Conservation (phyloP, 164 flowering plant genomes). For the Nymphaea colorata region DNA sequence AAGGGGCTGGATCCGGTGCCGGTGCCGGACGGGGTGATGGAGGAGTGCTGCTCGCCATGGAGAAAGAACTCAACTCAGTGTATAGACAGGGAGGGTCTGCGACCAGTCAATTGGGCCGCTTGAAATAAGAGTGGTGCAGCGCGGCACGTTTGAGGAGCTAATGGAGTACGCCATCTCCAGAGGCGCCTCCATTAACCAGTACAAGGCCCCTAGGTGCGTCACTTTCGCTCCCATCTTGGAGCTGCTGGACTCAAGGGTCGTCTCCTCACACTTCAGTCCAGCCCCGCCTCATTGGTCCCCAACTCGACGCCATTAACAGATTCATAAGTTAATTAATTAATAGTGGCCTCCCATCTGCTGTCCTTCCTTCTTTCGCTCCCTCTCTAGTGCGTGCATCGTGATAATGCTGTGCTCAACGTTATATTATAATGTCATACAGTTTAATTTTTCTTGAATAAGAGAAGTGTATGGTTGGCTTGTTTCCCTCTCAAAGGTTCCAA, state of each 20-base stretch:
- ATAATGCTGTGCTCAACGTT: too few species aligned
- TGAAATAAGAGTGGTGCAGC: slow-evolving; percentile 28
- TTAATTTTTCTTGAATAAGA: too few species aligned
- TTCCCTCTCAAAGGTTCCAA: too few species aligned
- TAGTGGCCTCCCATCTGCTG: too few species aligned
- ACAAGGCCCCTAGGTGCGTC: slow-evolving; percentile 38
- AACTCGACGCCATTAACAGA: background rate
- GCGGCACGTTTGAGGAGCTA: slow-evolving; percentile 33
- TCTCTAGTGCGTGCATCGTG: too few species aligned
- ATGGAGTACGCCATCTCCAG: slow-evolving; percentile 43
- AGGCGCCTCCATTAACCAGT: slow-evolving; percentile 37
- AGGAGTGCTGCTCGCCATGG: slow-evolving; percentile 26
- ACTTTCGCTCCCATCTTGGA: slow-evolving; percentile 27
- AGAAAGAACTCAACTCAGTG: slow-evolving; percentile 24
- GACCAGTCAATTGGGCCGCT: slow-evolving; percentile 29
- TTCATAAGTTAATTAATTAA: too few species aligned
- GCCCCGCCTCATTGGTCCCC: background rate
- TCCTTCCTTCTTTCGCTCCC: too few species aligned
- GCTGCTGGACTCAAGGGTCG: slow-evolving; percentile 25
- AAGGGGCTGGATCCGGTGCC: slow-evolving; percentile 11
- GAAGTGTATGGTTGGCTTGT: too few species aligned
- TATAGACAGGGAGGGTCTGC: slow-evolving; percentile 28
- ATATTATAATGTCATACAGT: too few species aligned
- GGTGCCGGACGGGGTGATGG: slow-evolving; percentile 3
- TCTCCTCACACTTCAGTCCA: slow-evolving; percentile 29